Evolutionary conservation across 208 protist species (phyloP), one percentile per base, ranked within the genome.

Genomic region (Kentomonas sorsogonicus): DNA sequence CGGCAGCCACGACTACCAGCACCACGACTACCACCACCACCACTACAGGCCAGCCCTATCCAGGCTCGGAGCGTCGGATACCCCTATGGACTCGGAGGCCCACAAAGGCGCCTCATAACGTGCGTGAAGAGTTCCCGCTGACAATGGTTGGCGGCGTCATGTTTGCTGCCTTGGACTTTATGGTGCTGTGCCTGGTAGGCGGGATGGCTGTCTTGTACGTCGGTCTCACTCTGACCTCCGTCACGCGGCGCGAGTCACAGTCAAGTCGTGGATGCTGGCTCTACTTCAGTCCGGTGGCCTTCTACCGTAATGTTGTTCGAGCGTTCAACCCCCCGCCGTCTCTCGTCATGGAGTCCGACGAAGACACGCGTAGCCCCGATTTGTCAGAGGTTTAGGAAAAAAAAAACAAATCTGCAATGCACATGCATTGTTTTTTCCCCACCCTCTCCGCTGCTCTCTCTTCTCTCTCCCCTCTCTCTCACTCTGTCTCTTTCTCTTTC

Each of bases 171-270:
- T n/a, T 84, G 1, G 62, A 82, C 41, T 23, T 71, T n/a, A 26
- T 73, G 31, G 66, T 87, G 18, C 44, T 83, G 18, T 43, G 83
- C 15, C 20, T 91, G 27, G 79, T 91, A 11, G 84, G 79, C 0
- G 57, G 66, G 15, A 64, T 91, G 50, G 46, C 63, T 10, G 30
- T 74, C 26, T 68, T 84, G 43, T 86, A 91, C 53, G 53, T 80
- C 0, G 75, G 72, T 64, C 63, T 91, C 31, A 68, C 66, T 3
- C 34, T 85, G 22, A 84, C 79, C 43, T 83, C 74, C 1, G 77
- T 66, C 2, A 82, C 74, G 2, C 59, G 74, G 27, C 60, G 74
- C 10, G 74, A 82, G 62, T 74, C 66, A 20, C 62, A 67, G 50
- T 56, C 56, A 20, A 69, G 55, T 44, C 60, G 77, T 43, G 69